Evolutionary conservation across 371 early-diverging fungal species (phyloP).

Genomic region (Syncephalastrum contaminatum): DNA sequence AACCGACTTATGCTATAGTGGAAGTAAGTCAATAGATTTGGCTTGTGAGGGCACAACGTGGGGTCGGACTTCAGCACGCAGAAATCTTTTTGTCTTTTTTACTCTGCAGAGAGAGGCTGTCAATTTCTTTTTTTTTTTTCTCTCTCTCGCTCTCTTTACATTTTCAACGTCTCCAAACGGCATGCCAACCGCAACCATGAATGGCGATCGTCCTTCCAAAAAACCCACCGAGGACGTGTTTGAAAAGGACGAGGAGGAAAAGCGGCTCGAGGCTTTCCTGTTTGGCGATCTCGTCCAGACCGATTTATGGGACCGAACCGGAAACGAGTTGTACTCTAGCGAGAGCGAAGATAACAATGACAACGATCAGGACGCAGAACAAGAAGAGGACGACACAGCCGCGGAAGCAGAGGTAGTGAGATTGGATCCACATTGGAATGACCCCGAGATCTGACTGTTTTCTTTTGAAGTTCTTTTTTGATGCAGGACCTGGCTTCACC

Average conservation of each 20-base stretch:
- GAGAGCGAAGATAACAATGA: slow-evolving; percentile 35
- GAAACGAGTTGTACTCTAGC: slow-evolving; percentile 16
- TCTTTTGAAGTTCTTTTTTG: slow-evolving; percentile 36
- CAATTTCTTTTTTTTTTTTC: slow-evolving; percentile 13
- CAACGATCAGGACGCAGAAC: slow-evolving; percentile 38
- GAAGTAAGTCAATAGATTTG: too few relatives aligned
- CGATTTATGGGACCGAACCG: slow-evolving; percentile 33
- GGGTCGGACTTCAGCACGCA: too few relatives aligned
- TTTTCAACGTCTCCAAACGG: not conserved
- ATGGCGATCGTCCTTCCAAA: not conserved
- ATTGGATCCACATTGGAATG: not conserved
- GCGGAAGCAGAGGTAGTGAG: slow-evolving; percentile 16
- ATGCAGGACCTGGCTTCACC: slow-evolving; percentile 36
- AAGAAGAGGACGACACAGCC: slow-evolving; percentile 38
- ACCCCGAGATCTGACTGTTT: not conserved
- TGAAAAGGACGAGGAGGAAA: slow-evolving; percentile 32
- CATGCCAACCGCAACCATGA: not conserved
- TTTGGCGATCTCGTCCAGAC: slow-evolving; percentile 15
- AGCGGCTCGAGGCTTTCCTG: slow-evolving; percentile 15
- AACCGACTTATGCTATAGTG: too few relatives aligned
- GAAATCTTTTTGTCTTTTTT: too few relatives aligned
- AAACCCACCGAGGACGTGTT: slow-evolving; percentile 28
- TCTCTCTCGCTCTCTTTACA: too few relatives aligned
- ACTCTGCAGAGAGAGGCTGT: not conserved
- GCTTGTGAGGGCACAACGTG: too few relatives aligned